phyloP scores from a whole-genome alignment of 305 asterid genomes.

The Rubia tinctorum region DNA sequence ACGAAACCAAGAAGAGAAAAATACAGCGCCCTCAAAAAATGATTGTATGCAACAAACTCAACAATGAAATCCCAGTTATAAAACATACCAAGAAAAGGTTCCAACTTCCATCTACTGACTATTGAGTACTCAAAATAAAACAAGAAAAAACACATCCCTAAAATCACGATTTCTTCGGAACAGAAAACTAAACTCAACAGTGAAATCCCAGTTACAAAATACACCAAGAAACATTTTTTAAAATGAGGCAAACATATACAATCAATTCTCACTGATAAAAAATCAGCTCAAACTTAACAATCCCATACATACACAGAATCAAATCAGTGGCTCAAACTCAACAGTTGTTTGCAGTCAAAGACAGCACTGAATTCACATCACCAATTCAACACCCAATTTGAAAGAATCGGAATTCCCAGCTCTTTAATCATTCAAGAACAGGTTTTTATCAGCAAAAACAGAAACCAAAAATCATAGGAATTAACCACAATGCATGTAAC shows the following conservation, averaged over 20 bases:
- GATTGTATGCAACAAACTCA: background rate
- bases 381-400: constrained; percentile 12
- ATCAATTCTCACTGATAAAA: constrained; percentile 23
- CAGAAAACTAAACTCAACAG: background rate
- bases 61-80: constrained; percentile 19
- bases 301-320: constrained; percentile 4
- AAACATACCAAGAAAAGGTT: constrained; percentile 17
- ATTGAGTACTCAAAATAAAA: constrained; percentile 7
- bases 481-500: constrained; percentile 38
- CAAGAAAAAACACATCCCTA: background rate
- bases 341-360: constrained; percentile 2
- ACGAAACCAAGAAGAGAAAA: background rate
- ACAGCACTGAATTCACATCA: constrained; percentile 11
- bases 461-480: constrained; percentile 12
- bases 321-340: constrained; percentile 14
- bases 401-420: constrained; percentile 20
- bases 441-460: constrained; percentile 10
- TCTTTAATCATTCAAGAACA: constrained; percentile 18
- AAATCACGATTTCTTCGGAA: background rate
- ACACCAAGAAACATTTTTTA: constrained; percentile 19
- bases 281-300: constrained; percentile 36
- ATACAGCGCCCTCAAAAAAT: background rate
- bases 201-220: constrained; percentile 24
- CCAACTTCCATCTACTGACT: constrained; percentile 4
- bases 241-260: constrained; percentile 6